phyloP scores from a whole-genome alignment of 805 yeast species.

The Candida fluviatilis region DNA sequence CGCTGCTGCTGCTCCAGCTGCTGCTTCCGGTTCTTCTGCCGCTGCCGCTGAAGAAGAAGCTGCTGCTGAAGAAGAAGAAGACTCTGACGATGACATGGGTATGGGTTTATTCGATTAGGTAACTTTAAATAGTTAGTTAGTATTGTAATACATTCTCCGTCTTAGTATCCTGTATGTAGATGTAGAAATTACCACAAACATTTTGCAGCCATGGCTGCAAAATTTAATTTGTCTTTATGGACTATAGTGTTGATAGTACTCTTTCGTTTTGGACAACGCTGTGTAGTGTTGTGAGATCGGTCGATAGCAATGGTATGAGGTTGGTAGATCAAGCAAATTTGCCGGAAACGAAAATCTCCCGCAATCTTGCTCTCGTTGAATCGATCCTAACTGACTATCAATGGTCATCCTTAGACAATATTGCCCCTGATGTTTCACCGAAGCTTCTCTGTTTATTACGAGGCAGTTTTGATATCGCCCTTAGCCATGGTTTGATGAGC shows the following conservation, averaged over 20 bases:
- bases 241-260: neutral
- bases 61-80: slow-evolving; percentile 72
- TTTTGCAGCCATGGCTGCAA: slow-evolving; percentile 4
- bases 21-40: slow-evolving; percentile 68
- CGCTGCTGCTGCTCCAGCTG: slow-evolving; percentile 99
- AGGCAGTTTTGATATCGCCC: neutral
- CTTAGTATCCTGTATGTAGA: no score
- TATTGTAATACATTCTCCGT: neutral
- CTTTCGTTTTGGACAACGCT: no score
- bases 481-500: neutral
- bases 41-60: slow-evolving; percentile 65
- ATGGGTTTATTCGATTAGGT: slow-evolving; percentile 97
- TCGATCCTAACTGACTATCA: neutral
- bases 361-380: slow-evolving; percentile 2
- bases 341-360: neutral
- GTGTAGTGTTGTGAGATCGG: no score
- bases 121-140: slow-evolving; percentile 5
- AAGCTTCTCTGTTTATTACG: neutral
- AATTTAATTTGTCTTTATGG: no score
- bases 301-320: no score
- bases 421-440: neutral
- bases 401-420: neutral
- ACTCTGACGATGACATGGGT: slow-evolving; percentile 91
- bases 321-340: neutral
- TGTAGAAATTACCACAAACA: no score